Evolutionary conservation across 2,329 filamentous ascomycete genomes (phyloP).

Genomic region (Magnaporthiopsis incrustans): DNA sequence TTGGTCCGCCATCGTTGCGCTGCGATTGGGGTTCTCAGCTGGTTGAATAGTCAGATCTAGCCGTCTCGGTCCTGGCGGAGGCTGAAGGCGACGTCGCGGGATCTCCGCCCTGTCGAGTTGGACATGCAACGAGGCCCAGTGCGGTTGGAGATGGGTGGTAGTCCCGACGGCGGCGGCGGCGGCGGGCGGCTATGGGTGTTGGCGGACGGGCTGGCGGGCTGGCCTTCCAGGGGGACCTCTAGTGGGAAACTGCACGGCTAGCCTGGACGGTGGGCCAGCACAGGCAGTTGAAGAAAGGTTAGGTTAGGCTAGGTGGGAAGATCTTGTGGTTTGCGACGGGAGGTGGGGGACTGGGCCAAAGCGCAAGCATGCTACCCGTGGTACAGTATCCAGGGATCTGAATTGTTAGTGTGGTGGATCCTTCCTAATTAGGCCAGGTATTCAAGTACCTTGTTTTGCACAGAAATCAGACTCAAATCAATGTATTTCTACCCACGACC

Average conservation of each 20-base stretch:
- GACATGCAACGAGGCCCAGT: background rate
- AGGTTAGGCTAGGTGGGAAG: background rate
- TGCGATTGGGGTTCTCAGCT: background rate
- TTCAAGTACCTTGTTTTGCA: too few relatives aligned
- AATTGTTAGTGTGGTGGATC: too few relatives aligned
- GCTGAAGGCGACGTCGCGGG: background rate
- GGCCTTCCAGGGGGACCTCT: background rate
- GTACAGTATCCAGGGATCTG: too few relatives aligned
- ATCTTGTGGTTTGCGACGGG: background rate
- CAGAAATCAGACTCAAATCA: too few relatives aligned
- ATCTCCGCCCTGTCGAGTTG: background rate
- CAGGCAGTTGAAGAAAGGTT: background rate
- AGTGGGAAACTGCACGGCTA: background rate
- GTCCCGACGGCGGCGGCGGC: background rate
- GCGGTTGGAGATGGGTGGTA: background rate
- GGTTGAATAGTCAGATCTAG: background rate
- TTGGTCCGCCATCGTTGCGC: conserved; percentile 63
- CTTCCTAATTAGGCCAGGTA: too few relatives aligned
- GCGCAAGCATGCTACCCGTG: background rate
- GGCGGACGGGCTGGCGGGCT: too few relatives aligned
- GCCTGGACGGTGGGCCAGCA: background rate
- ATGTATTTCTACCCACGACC: too few relatives aligned
- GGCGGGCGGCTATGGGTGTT: background rate
- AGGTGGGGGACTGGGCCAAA: background rate
- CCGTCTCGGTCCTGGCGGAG: background rate